Evolutionary conservation across 1,284 basidiomycete species (phyloP), one percentile per base, ranked within the genome.

Genomic region (Moesziomyces sp.): DNA sequence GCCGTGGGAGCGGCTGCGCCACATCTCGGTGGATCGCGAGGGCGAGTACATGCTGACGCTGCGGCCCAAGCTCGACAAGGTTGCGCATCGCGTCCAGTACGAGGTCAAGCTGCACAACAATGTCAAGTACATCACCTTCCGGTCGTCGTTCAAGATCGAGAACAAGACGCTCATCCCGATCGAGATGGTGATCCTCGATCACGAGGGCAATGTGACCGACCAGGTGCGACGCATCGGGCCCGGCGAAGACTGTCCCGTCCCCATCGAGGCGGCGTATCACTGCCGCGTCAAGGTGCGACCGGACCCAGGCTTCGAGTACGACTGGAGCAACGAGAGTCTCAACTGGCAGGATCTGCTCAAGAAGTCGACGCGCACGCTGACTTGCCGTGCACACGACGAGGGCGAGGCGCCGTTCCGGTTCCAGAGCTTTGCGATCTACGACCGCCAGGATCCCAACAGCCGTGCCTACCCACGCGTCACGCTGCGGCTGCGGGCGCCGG

Each of bases 301-400:
- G 30, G 94, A 99, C 83, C 92, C 94, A 83, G 97, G 93, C 26
- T 95, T 97, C 79, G 93, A 94, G 18, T 97, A 95, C 85, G 91
- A 89, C 79, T 99, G 95, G 94, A 95, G 92, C 46, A 86, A 89
- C 42, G 90, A 94, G n/a, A 88, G 83, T 45, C 81, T 97, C 55
- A 89, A 92, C 57, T 97, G 94, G 90, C 93, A 97, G 78, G 95
- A 97, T 75, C 86, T 99, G 4, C 86, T 94, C 46, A 74, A 75
- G 52, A 86, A 89, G n/a, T 91, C 90, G 46, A 89, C 90, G 34
- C 89, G 95, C 54, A 91, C 92, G 1, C 88, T 99, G 59, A 91
- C 89, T 43, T 99, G 97, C 84, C 90, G 91, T 59, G 93, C 96
- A 77, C 88, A 89, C 46, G 90, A 94, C 77, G 87, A 89, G 1